phyloP scores from a whole-genome alignment of 192 early-diverging fungal species.

The Coemansia sp. region DNA sequence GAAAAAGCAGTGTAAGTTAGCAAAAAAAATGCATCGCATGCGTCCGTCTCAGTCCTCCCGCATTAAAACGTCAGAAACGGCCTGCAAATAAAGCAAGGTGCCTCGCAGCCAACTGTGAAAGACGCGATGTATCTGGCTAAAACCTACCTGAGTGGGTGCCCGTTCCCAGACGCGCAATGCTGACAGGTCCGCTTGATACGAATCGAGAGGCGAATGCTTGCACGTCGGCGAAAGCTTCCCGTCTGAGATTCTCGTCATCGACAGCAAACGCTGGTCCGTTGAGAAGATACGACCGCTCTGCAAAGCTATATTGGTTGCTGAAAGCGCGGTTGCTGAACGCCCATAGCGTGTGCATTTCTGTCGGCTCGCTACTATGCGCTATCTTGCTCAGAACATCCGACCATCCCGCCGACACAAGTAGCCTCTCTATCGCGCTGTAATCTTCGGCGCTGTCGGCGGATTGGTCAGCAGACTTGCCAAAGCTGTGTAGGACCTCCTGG shows the following conservation, averaged over 20 bases:
- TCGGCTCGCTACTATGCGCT: neutral
- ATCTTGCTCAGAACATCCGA: constrained; percentile 13
- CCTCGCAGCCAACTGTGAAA: neutral
- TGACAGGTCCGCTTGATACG: constrained; percentile 23
- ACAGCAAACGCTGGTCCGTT: constrained; percentile 38
- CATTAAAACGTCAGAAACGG: neutral
- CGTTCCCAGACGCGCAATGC: constrained; percentile 40
- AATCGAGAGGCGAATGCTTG: constrained; percentile 22
- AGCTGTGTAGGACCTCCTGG: constrained; percentile 20
- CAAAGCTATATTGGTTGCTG: constrained; percentile 19
- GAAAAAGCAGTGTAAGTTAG: neutral
- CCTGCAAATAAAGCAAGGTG: neutral
- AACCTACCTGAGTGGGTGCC: constrained; percentile 37
- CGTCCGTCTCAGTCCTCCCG: neutral
- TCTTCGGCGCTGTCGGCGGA: constrained; percentile 2
- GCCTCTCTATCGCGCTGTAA: constrained; percentile 30
- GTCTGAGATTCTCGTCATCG: constrained; percentile 23
- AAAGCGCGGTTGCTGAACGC: constrained; percentile 46
- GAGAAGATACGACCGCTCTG: constrained; percentile 42
- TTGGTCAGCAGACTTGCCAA: neutral
- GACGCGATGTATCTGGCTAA: neutral
- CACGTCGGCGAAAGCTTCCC: constrained; percentile 23
- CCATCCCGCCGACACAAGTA: constrained; percentile 40
- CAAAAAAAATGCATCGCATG: neutral
- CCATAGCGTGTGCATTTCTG: constrained; percentile 43